Percentiles rank a stretch among this genome's conserved stretches.
Conservation (phyloP, 768 basidiomycete species). For the Dendrothele bispora region DNA sequence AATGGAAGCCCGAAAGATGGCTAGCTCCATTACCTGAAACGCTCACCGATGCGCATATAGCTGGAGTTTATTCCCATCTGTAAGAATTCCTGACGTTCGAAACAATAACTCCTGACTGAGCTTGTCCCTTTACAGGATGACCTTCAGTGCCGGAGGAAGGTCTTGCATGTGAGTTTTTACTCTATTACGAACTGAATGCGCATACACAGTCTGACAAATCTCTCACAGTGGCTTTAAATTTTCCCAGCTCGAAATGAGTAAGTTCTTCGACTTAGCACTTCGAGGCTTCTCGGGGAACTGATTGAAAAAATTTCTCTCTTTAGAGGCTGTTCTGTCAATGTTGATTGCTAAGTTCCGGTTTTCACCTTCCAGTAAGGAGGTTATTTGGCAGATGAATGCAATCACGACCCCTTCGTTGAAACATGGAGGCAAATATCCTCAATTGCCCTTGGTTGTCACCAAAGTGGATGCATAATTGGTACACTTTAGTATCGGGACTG, state of each 20-base stretch:
- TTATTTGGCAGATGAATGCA: conserved; percentile 4
- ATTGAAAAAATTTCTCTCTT: not conserved
- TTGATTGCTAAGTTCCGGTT: conserved; percentile 5
- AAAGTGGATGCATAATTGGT: too few species aligned
- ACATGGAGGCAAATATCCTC: conserved; percentile 1
- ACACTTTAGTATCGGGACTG: too few species aligned
- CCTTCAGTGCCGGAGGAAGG: conserved; percentile 41
- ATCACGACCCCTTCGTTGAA: conserved; percentile 1
- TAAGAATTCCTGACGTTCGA: conserved; percentile 13
- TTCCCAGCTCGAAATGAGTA: conserved; percentile 8
- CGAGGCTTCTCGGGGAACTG: not conserved
- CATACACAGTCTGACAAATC: not conserved
- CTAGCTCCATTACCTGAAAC: conserved; percentile 31
- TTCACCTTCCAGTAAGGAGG: not conserved
- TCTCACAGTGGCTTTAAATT: conserved; percentile 6
- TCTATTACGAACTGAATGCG: not conserved
- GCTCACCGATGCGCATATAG: conserved; percentile 29
- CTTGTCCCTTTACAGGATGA: conserved; percentile 31
- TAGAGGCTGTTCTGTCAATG: conserved; percentile 4
- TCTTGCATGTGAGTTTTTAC: conserved; percentile 34
- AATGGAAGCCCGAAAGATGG: conserved; percentile 51
- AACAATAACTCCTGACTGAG: not conserved
- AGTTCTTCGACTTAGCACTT: not conserved
- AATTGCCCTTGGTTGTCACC: too few species aligned
- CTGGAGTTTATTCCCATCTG: conserved; percentile 36